Conservation (phyloP, 2,329 filamentous ascomycete species). For the Ilyonectria sp. region DNA sequence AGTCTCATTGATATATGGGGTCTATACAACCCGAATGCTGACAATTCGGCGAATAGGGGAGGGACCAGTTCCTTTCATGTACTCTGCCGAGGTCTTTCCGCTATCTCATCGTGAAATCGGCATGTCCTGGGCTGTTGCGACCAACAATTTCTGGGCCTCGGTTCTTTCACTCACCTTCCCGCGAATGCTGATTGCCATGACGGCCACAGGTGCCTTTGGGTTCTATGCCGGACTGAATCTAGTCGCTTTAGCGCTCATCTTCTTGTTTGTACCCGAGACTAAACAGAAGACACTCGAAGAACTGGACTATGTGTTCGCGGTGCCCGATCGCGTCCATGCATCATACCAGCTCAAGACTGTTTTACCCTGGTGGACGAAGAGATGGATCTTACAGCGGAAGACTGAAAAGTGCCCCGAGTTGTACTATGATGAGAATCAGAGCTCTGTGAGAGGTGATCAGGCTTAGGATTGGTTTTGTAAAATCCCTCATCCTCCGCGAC, state of each 20-base stretch:
- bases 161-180: constrained; percentile 65
- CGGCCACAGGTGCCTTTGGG: constrained; percentile 52
- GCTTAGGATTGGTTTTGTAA: not conserved
- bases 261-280: constrained; percentile 65
- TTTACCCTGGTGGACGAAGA: constrained; percentile 56
- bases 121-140: constrained; percentile 73
- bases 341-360: constrained; percentile 57
- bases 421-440: constrained; percentile 24
- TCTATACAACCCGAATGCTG: not conserved
- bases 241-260: constrained; percentile 62
- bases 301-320: constrained; percentile 64
- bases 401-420: constrained; percentile 26
- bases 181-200: constrained; percentile 57
- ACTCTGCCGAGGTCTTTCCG: constrained; percentile 73
- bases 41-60: constrained; percentile 52
- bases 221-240: constrained; percentile 65
- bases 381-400: constrained; percentile 32
- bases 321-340: constrained; percentile 57
- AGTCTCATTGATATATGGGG: not conserved
- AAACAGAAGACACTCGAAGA: constrained; percentile 67
- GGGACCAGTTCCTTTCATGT: constrained; percentile 71
- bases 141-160: constrained; percentile 66
- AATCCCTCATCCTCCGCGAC: not conserved
- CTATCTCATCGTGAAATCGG: constrained; percentile 73
- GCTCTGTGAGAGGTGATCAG: not conserved